phyloP scores from a whole-genome alignment of 2,329 filamentous ascomycete species.

The Calonectria hawksworthii region DNA sequence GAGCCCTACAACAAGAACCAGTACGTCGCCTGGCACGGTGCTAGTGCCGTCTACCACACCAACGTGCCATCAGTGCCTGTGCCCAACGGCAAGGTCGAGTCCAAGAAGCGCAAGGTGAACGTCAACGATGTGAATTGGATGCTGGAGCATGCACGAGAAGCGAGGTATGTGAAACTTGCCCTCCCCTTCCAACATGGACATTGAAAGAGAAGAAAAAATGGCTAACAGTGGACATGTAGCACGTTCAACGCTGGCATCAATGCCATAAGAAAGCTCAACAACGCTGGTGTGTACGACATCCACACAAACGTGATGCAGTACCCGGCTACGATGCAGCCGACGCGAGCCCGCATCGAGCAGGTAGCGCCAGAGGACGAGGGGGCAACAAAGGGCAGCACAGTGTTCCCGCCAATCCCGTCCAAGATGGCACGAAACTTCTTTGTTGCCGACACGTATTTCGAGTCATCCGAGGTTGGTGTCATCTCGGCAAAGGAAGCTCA shows the following conservation, averaged over 20 bases:
- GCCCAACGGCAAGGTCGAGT: slow-evolving; percentile 81
- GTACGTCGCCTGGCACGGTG: slow-evolving; percentile 98
- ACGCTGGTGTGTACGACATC: slow-evolving; percentile 88
- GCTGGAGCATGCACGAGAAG: slow-evolving; percentile 91
- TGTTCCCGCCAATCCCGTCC: slow-evolving; percentile 64
- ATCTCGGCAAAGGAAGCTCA: slow-evolving; percentile 60
- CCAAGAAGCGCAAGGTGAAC: slow-evolving; percentile 87
- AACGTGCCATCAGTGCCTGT: slow-evolving; percentile 82
- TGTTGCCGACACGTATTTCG: slow-evolving; percentile 68
- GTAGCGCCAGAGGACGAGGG: slow-evolving; percentile 63
- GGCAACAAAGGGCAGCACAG: slow-evolving; percentile 46
- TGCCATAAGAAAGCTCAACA: slow-evolving; percentile 76
- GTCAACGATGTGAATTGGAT: slow-evolving; percentile 98
- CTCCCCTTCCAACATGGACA: not conserved
- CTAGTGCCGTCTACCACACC: slow-evolving; percentile 94
- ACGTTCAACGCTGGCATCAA: slow-evolving; percentile 86
- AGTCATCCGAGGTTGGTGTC: slow-evolving; percentile 64
- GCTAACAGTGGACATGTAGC: slow-evolving; percentile 62
- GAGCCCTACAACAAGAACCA: slow-evolving; percentile 99
- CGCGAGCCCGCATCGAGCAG: slow-evolving; percentile 85
- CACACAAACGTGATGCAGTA: slow-evolving; percentile 95
- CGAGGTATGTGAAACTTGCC: slow-evolving; percentile 72
- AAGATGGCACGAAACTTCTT: slow-evolving; percentile 69
- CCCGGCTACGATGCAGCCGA: slow-evolving; percentile 90
- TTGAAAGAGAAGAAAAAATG: not conserved